phyloP scores from a whole-genome alignment of 2,329 filamentous ascomycete genomes.

The Cephalotrichum gorgonifer region DNA sequence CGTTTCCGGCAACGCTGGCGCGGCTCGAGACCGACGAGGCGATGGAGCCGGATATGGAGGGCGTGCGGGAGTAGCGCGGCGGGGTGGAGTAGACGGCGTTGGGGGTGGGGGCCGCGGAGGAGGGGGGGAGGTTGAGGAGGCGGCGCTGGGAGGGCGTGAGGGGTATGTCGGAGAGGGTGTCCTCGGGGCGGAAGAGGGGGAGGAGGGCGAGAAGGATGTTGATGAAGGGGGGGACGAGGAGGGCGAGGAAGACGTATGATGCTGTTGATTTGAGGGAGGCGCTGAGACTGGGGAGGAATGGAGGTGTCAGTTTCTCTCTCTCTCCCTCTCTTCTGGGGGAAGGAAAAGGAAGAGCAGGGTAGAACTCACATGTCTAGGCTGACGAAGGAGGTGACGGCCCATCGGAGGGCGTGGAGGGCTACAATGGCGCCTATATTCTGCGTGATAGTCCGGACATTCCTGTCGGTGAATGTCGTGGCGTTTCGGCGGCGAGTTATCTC shows the following conservation, averaged over 20 bases:
- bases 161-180: constrained; percentile 79
- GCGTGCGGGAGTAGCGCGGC: constrained; percentile 72
- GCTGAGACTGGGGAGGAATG: constrained; percentile 6
- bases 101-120: constrained; percentile 51
- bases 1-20: constrained; percentile 47
- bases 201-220: constrained; percentile 64
- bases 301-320: neutral
- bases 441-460: constrained; percentile 59
- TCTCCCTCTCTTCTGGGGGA: neutral
- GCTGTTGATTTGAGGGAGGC: neutral
- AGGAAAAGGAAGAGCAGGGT: constrained; percentile 16
- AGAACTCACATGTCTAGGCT: constrained; percentile 27
- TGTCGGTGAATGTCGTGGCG: constrained; percentile 66
- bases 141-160: constrained; percentile 61
- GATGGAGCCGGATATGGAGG: constrained; percentile 52
- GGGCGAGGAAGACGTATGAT: constrained; percentile 30
- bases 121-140: constrained; percentile 70
- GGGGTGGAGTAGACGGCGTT: constrained; percentile 66
- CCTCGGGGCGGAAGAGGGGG: constrained; percentile 64
- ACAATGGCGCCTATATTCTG: constrained; percentile 51
- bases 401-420: constrained; percentile 24
- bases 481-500: constrained; percentile 79
- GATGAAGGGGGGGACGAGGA: constrained; percentile 49
- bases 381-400: constrained; percentile 23
- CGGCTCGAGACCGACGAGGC: constrained; percentile 44